Conservation (phyloP, 1,284 basidiomycete genomes). For the Moniliella sp. region DNA sequence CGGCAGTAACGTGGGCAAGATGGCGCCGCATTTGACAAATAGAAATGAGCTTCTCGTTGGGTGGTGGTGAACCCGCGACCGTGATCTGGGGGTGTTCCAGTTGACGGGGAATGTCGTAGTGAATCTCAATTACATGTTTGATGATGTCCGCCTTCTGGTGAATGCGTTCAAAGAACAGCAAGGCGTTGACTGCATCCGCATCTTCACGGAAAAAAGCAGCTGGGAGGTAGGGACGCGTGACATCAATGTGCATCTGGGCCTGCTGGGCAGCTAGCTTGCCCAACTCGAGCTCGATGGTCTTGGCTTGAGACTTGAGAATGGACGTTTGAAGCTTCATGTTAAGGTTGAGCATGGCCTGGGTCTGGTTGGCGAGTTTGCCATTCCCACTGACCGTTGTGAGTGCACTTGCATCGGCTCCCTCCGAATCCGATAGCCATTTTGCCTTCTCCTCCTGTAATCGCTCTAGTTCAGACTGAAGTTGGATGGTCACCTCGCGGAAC, state of each 20-base stretch:
- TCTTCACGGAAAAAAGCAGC: constrained; percentile 19
- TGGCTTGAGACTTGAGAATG: constrained; percentile 26
- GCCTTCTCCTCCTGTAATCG: constrained; percentile 13
- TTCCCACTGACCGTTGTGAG: constrained; percentile 3
- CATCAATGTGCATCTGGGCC: constrained; percentile 15
- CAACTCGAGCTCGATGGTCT: constrained; percentile 20
- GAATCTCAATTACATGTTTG: constrained; percentile 17
- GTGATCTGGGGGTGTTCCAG: constrained; percentile 11
- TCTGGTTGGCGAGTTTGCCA: constrained; percentile 9
- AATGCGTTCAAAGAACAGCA: constrained; percentile 29
- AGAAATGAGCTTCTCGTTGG: constrained; percentile 18
- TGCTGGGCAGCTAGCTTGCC: constrained; percentile 18
- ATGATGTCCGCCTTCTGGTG: constrained; percentile 21
- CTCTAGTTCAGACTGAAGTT: constrained; percentile 20
- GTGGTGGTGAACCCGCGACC: constrained; percentile 8
- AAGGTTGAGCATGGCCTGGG: constrained; percentile 24
- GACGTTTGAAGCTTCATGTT: constrained; percentile 25
- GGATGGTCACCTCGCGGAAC: constrained; percentile 26
- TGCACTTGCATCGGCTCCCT: constrained; percentile 3
- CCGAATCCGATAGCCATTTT: constrained; percentile 3
- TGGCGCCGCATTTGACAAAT: constrained; percentile 24
- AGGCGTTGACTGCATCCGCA: constrained; percentile 14
- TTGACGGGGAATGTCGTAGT: constrained; percentile 11
- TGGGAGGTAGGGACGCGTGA: constrained; percentile 21
- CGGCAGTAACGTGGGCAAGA: constrained; percentile 22